phyloP scores from a whole-genome alignment of 352 stramenopile species.

The Thraustotheca clavata region DNA sequence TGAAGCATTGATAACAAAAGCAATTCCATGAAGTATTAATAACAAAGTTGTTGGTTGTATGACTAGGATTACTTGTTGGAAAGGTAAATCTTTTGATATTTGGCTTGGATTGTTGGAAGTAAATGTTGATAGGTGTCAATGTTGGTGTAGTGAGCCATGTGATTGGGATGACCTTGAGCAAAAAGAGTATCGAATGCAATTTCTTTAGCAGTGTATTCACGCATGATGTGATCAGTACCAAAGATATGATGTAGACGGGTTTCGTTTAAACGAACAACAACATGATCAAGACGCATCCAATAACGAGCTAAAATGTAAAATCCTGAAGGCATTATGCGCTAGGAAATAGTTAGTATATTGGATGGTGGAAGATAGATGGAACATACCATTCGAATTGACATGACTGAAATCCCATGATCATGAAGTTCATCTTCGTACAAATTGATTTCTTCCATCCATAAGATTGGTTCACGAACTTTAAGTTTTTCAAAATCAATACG shows the following conservation, averaged over 20 bases:
- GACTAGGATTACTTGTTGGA: conserved; percentile 19
- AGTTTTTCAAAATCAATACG: conserved; percentile 72
- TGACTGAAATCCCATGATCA: conserved; percentile 67
- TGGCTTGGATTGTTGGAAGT: conserved; percentile 42
- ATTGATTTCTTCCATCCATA: conserved; percentile 75
- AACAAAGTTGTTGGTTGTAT: not conserved
- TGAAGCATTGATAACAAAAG: too few species aligned
- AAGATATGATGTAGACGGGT: conserved; percentile 80
- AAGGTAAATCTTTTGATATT: conserved; percentile 56
- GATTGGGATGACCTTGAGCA: conserved; percentile 49
- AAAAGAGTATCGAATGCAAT: conserved; percentile 62
- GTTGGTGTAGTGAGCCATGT: conserved; percentile 78
- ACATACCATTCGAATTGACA: conserved; percentile 76
- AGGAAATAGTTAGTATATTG: not conserved
- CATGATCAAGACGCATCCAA: conserved; percentile 78
- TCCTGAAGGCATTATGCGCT: conserved; percentile 78
- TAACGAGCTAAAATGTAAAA: conserved; percentile 72
- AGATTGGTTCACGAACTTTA: conserved; percentile 69
- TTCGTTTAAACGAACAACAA: conserved; percentile 69
- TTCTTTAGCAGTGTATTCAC: conserved; percentile 74
- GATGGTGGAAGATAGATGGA: not conserved
- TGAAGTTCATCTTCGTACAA: conserved; percentile 80
- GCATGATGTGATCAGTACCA: conserved; percentile 55
- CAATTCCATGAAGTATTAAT: too few species aligned
- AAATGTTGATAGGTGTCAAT: conserved; percentile 76